These are phyloP conservation scores for Mycocentrospora acerina DNA, from an alignment of 2,329 filamentous ascomycete species.

Conservation along the genomic window DNA sequence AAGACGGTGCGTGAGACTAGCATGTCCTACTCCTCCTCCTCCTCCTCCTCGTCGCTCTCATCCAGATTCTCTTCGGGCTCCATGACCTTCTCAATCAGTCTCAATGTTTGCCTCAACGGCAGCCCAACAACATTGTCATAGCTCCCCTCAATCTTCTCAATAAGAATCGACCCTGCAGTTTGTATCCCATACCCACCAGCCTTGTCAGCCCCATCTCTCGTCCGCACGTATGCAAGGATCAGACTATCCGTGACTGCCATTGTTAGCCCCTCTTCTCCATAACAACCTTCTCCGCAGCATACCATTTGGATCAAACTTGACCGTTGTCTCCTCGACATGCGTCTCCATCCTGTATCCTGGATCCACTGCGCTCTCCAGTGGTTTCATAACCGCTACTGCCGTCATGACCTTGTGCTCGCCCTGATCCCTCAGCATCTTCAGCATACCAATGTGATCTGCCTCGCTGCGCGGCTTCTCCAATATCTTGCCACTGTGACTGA, in stretches of 20 bases:
- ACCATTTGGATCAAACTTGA: constrained; percentile 74
- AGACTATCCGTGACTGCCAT: constrained; percentile 71
- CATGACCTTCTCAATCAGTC: constrained; percentile 85
- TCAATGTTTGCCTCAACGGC: constrained; percentile 75
- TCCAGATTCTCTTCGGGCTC: constrained; percentile 59
- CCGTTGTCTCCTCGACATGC: constrained; percentile 85
- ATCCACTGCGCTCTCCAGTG: constrained; percentile 74
- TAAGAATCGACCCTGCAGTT: constrained; percentile 79
- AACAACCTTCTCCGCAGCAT: not conserved
- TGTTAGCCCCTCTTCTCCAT: constrained; percentile 6
- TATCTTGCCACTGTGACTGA: constrained; percentile 72
- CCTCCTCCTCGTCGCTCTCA: constrained; percentile 22
- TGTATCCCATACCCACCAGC: constrained; percentile 95
- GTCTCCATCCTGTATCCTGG: constrained; percentile 84
- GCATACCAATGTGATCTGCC: constrained; percentile 79
- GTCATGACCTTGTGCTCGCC: constrained; percentile 81
- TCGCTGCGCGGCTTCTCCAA: constrained; percentile 88
- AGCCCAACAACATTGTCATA: constrained; percentile 95
- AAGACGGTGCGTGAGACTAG: not conserved
- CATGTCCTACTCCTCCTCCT: constrained; percentile 3
- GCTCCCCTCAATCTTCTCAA: constrained; percentile 85
- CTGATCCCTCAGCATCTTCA: constrained; percentile 77
- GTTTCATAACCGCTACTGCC: constrained; percentile 79
- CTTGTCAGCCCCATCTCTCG: constrained; percentile 91
- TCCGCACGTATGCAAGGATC: constrained; percentile 75